Evolutionary conservation across 257 asterid genomes (phyloP).

Genomic region (Cynanchum wilfordii): DNA sequence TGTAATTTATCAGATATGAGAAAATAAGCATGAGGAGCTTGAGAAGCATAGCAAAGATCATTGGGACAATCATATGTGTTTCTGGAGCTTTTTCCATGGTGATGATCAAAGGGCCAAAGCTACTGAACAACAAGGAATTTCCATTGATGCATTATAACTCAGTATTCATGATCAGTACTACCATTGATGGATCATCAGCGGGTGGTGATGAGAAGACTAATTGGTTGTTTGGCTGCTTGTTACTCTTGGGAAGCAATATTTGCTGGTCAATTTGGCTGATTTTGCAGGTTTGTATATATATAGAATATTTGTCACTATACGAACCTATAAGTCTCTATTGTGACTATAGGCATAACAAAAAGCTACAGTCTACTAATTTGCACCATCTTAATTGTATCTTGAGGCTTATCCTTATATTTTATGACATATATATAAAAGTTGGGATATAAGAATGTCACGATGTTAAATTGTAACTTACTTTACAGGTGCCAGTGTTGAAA

Average conservation of each 20-base stretch:
- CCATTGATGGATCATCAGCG: too few species aligned
- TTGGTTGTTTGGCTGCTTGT: constrained; percentile 62
- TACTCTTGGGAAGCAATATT: constrained; percentile 43
- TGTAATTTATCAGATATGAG: constrained; percentile 40
- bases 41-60: constrained; percentile 48
- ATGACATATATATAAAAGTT: too few species aligned
- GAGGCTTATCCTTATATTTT: too few species aligned
- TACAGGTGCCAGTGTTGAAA: constrained; percentile 26
- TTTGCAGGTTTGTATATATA: constrained; percentile 28
- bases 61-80: constrained; percentile 56
- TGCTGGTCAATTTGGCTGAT: constrained; percentile 60
- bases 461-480: too few species aligned
- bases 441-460: too few species aligned
- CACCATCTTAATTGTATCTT: too few species aligned
- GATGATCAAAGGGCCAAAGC: constrained; percentile 61
- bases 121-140: constrained; percentile 50
- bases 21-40: constrained; percentile 35
- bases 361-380: too few species aligned
- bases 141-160: constrained; percentile 22
- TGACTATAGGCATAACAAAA: too few species aligned
- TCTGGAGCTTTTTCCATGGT: constrained; percentile 63
- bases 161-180: background rate
- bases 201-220: constrained; percentile 20
- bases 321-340: too few species aligned
- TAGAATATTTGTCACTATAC: background rate